Evolutionary conservation across 73 alveolate genomes (phyloP).

Genomic region (Durusdinium trenchii): DNA sequence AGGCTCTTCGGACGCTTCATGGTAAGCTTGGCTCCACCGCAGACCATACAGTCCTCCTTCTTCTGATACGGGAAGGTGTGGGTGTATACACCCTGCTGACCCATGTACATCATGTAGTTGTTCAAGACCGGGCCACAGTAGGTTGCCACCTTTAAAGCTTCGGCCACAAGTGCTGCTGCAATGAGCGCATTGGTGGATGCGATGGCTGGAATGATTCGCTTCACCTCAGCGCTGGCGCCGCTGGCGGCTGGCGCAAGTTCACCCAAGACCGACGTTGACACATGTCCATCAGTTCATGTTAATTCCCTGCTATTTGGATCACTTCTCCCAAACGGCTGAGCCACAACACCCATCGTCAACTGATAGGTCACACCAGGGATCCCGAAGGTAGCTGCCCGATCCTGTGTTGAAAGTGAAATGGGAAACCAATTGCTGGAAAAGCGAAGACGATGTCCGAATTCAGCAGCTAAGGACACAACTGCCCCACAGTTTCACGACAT

Average conservation of each 20-base stretch:
- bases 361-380: conserved; percentile 99
- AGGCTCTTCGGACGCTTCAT: conserved; percentile 37
- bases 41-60: conserved; percentile 85
- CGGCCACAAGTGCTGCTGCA: conserved; percentile 99
- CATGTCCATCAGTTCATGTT: too few species aligned
- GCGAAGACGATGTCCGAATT: too few species aligned
- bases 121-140: conserved; percentile 91
- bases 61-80: conserved; percentile 83
- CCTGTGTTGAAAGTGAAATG: conserved; percentile 65
- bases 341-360: conserved; percentile 92
- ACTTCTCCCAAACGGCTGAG: not conserved
- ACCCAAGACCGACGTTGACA: too few species aligned
- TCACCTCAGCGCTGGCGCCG: conserved; percentile 99
- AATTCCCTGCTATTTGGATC: not conserved
- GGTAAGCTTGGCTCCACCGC: conserved; percentile 76
- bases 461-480: not conserved
- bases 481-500: not conserved
- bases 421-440: too few species aligned
- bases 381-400: conserved; percentile 99
- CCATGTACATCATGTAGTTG: conserved; percentile 95
- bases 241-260: too few species aligned
- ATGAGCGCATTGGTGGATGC: conserved; percentile 99
- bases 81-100: conserved; percentile 77
- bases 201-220: conserved; percentile 99
- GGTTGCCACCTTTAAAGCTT: conserved; percentile 98